Evolutionary conservation across 768 basidiomycete species (phyloP), one percentile per base, ranked within the genome.

Genomic region (Cystobasidium onofrii): DNA sequence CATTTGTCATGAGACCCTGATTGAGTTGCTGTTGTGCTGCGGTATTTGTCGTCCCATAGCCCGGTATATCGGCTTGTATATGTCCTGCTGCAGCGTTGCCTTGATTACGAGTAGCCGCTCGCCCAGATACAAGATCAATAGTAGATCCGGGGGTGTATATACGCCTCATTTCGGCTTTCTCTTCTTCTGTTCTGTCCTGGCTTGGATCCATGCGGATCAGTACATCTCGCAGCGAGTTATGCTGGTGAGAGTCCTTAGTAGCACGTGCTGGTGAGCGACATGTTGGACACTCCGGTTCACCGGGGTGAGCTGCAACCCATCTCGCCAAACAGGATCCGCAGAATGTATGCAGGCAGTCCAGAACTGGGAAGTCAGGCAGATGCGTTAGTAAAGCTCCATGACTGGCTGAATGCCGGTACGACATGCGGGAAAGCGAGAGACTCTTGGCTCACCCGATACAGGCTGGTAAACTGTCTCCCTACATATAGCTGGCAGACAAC

Each of bases 271-370:
- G 69, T 4, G 69, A 55, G 15, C 69, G 69, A 31, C 69, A 71
- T 55, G 69, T 71, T 4, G 69, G 69, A 55, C 69, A 71, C 39
- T 71, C 69, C 12, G 69, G 69, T 18, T 71, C 55, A 54, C 54
- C 50, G 34, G 69, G 69, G 69, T 71, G 69, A 29, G 52, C 34
- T 33, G 69, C 33, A 1, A 71, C 69, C 69, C 69, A 71, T 44
- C 55, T 52, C 9, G 44, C 55, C 9, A 71, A 54, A 36, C 69
- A 71, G n/a, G 54, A 57, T 9, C 69, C 69, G 34, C 69, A 71
- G 54, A 71, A 71, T 7, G 69, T 71, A 31, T 71, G 69, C 31
- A 71, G 55, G 34, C 69, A 71, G 39, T 71, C 69, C 27, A 71
- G 55, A 18, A 71, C 69, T 67, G 43, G 3, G 33, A 29, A 39